phyloP scores from a whole-genome alignment of 495 filamentous ascomycete species.

The Aspergillus kassunensis region DNA sequence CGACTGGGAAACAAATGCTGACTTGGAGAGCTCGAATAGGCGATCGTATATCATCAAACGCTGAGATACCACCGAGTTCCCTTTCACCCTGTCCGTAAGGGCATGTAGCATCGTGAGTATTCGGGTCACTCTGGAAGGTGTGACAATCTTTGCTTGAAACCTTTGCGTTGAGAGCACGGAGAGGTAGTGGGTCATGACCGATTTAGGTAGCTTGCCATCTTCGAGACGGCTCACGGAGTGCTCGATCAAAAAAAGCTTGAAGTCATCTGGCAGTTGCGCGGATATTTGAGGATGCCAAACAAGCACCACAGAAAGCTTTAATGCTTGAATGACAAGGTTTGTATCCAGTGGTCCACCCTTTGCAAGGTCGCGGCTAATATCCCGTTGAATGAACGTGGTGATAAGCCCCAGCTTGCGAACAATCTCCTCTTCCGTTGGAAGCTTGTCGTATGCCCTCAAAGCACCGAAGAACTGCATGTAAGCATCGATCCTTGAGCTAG shows the following conservation, averaged over 20 bases:
- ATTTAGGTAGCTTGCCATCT: slow-evolving; percentile 64
- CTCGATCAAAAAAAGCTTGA: slow-evolving; percentile 74
- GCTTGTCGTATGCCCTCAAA: slow-evolving; percentile 70
- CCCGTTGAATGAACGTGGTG: slow-evolving; percentile 73
- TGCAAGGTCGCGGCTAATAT: slow-evolving; percentile 49
- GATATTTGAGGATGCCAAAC: slow-evolving; percentile 64
- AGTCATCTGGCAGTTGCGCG: slow-evolving; percentile 65
- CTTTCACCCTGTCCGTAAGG: slow-evolving; percentile 68
- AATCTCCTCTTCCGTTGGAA: slow-evolving; percentile 67
- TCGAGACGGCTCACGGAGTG: slow-evolving; percentile 67
- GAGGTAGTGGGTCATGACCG: slow-evolving; percentile 71
- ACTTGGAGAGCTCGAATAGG: slow-evolving; percentile 63
- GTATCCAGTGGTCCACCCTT: slow-evolving; percentile 44
- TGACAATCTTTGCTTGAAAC: slow-evolving; percentile 72
- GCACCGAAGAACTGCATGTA: slow-evolving; percentile 76
- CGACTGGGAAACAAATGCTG: slow-evolving; percentile 57
- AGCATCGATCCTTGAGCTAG: slow-evolving; percentile 72
- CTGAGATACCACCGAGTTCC: slow-evolving; percentile 69
- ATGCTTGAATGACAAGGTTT: slow-evolving; percentile 66
- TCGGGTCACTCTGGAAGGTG: slow-evolving; percentile 56
- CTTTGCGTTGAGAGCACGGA: slow-evolving; percentile 72
- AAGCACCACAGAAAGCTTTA: slow-evolving; percentile 70
- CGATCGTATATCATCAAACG: slow-evolving; percentile 73
- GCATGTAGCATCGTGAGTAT: slow-evolving; percentile 64
- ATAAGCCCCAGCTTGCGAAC: slow-evolving; percentile 70